phyloP scores from a whole-genome alignment of 305 asterid species.

The Fraxinus dipetala region DNA sequence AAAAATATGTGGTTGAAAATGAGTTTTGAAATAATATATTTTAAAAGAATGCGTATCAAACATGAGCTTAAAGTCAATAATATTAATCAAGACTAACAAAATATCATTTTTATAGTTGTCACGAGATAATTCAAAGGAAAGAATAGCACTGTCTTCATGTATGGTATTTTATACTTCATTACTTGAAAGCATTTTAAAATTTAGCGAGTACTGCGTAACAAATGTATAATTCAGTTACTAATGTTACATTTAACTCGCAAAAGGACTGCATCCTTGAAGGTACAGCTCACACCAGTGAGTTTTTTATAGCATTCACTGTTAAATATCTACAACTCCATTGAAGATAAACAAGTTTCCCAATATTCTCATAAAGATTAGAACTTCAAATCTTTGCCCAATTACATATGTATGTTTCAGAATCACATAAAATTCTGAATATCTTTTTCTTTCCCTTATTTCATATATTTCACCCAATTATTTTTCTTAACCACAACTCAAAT shows the following conservation, averaged over 20 bases:
- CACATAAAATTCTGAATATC: neutral
- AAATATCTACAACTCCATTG: neutral
- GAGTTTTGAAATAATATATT: too few relatives aligned
- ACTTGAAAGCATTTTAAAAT: too few relatives aligned
- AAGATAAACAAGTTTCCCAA: neutral
- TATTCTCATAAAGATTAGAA: neutral
- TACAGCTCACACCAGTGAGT: neutral
- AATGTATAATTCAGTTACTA: too few relatives aligned
- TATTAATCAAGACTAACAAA: too few relatives aligned
- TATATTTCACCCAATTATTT: neutral
- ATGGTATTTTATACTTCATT: too few relatives aligned
- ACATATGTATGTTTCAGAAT: neutral
- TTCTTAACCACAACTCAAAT: slow-evolving; percentile 7
- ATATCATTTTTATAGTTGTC: too few relatives aligned
- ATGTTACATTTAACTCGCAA: neutral
- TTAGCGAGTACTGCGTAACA: too few relatives aligned
- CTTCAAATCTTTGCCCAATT: neutral
- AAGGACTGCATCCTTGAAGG: neutral
- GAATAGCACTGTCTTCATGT: too few relatives aligned
- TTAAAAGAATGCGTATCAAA: too few relatives aligned
- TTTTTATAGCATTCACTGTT: neutral
- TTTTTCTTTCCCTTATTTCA: neutral
- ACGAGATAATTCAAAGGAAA: too few relatives aligned
- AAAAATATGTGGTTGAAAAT: too few relatives aligned
- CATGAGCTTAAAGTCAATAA: too few relatives aligned